phyloP scores from a whole-genome alignment of 306 rosid species.

The Canavalia ensiformis region DNA sequence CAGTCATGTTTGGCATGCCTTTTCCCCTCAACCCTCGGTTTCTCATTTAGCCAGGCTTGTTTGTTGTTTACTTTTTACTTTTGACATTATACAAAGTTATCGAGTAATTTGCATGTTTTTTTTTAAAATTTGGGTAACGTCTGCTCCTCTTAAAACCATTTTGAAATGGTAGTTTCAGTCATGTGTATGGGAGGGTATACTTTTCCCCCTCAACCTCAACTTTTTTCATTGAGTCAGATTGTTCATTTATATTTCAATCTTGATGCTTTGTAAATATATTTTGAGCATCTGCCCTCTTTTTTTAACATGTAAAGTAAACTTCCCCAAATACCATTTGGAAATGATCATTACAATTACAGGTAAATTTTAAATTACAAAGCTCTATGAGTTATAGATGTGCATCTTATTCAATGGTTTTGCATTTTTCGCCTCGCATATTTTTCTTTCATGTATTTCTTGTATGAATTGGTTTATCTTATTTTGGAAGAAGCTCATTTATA shows the following conservation, averaged over 20 bases:
- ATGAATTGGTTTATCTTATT: conserved; percentile 10
- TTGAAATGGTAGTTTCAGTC: neutral
- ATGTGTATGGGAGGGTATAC: neutral
- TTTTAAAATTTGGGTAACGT: neutral
- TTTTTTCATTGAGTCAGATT: neutral
- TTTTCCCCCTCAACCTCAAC: neutral
- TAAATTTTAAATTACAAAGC: no score
- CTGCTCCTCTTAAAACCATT: neutral
- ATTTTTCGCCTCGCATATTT: no score
- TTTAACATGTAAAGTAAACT: no score
- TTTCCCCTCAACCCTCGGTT: neutral
- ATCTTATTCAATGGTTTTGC: no score
- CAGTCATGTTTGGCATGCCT: neutral
- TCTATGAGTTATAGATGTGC: no score
- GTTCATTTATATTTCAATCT: conserved; percentile 7
- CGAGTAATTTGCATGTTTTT: neutral
- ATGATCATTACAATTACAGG: no score
- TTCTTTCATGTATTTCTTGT: neutral
- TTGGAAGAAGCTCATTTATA: neutral
- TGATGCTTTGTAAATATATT: no score
- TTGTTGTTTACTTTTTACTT: neutral
- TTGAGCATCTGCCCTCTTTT: neutral
- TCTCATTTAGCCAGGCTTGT: neutral
- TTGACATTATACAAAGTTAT: neutral
- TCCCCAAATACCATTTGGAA: no score